Base-by-base conservation (phyloP, 768 basidiomycete genomes). In the Amanita subjunquillea region DNA sequence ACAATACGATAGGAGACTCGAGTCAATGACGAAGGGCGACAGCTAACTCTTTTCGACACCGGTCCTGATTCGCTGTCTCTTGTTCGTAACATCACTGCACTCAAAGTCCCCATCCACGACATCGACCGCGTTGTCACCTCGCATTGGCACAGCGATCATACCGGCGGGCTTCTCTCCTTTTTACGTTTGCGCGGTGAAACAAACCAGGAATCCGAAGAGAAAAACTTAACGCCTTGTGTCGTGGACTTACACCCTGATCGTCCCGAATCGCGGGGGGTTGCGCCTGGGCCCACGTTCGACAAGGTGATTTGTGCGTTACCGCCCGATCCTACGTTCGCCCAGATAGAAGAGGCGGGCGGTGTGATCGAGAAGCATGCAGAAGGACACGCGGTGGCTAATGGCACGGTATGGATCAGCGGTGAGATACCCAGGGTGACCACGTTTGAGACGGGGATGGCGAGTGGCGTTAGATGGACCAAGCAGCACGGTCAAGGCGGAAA, bases 221-320 rank as follows among this genome's bases (percentile, higher is more conserved):
- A 17, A 3, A 29, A 29, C 9, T 56, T 58, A 1, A 46, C 53
- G 29, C 62, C 64, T 4, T 78, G 81, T 56, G 57, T 74, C 53
- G 77, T 87, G 12, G 91, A 93, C 62, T 69, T 88, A 25, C 91
- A 92, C 63, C 90, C 89, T 0, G 74, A 79, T 58, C 77, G 87
- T 9, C 90, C 91, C 1, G 65, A 77, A 45, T 79, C 82, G 12
- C 75, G 90, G 6, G 91, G 87, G 0, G 85, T 91, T 53, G 81
- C 85, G 1, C 77, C 79, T 3, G 80, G 84, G 13, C 81, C 81
- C 4, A 69, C 66, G 5, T 78, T 66, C 44, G 76, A 79, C 54
- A 82, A 72, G 34, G 71, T 85, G 32, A 67, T 85, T 15, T 74
- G 74, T 42, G 70, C 81, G 4, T 64, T 92, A 13, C 78, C 85